Conservation (phyloP, 1,139 yeast genomes). For the Taphrina populina region DNA sequence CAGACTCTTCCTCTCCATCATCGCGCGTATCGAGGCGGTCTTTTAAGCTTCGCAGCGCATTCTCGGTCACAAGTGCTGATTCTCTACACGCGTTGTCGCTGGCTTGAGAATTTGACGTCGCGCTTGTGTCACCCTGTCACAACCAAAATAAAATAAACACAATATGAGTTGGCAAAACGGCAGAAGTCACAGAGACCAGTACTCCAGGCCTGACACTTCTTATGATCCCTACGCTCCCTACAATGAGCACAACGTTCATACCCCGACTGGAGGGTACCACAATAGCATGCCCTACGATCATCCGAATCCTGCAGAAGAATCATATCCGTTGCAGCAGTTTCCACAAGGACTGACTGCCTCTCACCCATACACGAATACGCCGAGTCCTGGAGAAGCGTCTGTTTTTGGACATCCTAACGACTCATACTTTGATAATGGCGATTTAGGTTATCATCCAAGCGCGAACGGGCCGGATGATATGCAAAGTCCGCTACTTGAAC, state of each 20-base stretch:
- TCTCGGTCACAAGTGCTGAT: too few relatives aligned
- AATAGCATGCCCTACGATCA: constrained; percentile 5
- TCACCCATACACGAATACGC: constrained; percentile 16
- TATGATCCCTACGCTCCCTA: constrained; percentile 20
- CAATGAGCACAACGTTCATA: constrained; percentile 3
- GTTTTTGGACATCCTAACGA: constrained; percentile 22
- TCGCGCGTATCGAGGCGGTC: too few relatives aligned
- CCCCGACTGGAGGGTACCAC: not conserved
- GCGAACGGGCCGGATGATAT: constrained; percentile 13
- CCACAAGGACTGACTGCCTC: constrained; percentile 19
- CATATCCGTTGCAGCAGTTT: constrained; percentile 24
- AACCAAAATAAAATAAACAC: too few relatives aligned
- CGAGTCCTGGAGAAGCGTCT: constrained; percentile 20
- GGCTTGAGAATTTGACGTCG: too few relatives aligned
- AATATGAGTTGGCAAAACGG: constrained; percentile 9
- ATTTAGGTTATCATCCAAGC: constrained; percentile 9
- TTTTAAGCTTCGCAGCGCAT: too few relatives aligned
- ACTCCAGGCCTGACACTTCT: constrained; percentile 2
- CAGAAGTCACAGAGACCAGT: not conserved
- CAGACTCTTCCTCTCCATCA: too few relatives aligned
- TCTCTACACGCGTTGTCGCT: too few relatives aligned
- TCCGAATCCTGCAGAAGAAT: constrained; percentile 13
- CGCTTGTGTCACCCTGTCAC: constrained; percentile 6
- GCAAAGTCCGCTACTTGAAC: constrained; percentile 23
- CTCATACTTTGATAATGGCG: constrained; percentile 25